These are phyloP conservation scores for Globisporangium cystogenes DNA, from an alignment of 352 stramenopile species.

Conservation along the genomic window DNA sequence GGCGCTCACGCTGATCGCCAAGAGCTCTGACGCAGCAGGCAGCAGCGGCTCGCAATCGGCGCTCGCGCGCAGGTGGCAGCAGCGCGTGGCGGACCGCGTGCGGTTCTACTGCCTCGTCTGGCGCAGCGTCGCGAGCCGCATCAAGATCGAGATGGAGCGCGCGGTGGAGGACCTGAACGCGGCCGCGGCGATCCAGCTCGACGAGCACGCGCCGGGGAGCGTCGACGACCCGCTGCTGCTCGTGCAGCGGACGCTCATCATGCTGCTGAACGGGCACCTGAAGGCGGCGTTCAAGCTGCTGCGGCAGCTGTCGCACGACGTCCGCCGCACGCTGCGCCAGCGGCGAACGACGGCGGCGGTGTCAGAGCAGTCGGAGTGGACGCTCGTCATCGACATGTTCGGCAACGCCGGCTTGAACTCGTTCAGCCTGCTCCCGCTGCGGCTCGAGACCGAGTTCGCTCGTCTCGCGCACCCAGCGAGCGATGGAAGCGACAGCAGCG, in stretches of 20 bases:
- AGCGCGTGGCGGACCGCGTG: conserved; percentile 25
- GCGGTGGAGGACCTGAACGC: conserved; percentile 50
- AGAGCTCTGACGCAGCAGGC: neutral
- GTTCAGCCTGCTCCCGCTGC: conserved; percentile 28
- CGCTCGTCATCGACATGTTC: conserved; percentile 42
- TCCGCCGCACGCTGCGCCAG: conserved; percentile 2
- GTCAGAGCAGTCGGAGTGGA: conserved; percentile 3
- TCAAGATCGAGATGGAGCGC: conserved; percentile 45
- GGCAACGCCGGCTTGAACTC: conserved; percentile 36
- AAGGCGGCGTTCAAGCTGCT: conserved; percentile 45
- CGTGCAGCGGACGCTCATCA: conserved; percentile 36
- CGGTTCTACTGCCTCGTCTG: conserved; percentile 55
- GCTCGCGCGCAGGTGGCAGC: conserved; percentile 25
- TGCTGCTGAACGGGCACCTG: conserved; percentile 51
- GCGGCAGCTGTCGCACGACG: conserved; percentile 21
- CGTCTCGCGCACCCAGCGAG: conserved; percentile 3
- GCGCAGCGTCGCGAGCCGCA: conserved; percentile 31
- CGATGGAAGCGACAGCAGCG: conserved; percentile 3
- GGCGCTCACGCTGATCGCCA: conserved; percentile 27
- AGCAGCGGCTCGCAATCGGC: conserved; percentile 10
- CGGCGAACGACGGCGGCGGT: neutral
- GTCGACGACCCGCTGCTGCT: conserved; percentile 29
- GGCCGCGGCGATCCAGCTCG: conserved; percentile 24
- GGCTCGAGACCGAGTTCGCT: conserved; percentile 20
- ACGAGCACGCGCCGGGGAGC: conserved; percentile 6